Evolutionary conservation across 192 early-diverging fungal genomes (phyloP).

Genomic region (Globomyces pollinis-pini): DNA sequence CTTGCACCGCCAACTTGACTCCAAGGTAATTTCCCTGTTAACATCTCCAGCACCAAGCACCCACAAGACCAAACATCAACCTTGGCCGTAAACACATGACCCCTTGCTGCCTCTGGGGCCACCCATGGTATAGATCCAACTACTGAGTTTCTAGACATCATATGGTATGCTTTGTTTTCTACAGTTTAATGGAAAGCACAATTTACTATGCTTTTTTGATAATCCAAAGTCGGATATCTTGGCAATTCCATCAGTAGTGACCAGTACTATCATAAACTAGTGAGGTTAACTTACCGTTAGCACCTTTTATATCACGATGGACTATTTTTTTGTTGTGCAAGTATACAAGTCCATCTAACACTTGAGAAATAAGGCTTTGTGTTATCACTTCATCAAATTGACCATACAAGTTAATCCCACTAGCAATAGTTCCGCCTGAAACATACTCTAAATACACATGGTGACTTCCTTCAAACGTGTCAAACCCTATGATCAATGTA

Average conservation of each 20-base stretch:
- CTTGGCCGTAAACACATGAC: constrained; percentile 79
- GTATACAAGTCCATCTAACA: constrained; percentile 77
- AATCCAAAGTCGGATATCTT: constrained; percentile 97
- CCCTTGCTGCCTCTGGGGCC: constrained; percentile 87
- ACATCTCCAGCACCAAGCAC: constrained; percentile 89
- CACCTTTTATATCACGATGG: constrained; percentile 88
- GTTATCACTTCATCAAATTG: constrained; percentile 74
- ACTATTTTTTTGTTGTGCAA: constrained; percentile 80
- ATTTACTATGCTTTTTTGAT: constrained; percentile 59
- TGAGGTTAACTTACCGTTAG: constrained; percentile 65
- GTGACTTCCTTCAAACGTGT: neutral
- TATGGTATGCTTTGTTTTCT: constrained; percentile 25
- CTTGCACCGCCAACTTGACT: constrained; percentile 37
- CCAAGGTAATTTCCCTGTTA: constrained; percentile 81
- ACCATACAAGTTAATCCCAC: constrained; percentile 70
- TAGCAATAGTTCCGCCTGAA: constrained; percentile 83
- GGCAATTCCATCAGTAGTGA: constrained; percentile 58
- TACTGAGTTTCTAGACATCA: constrained; percentile 54
- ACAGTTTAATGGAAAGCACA: constrained; percentile 34
- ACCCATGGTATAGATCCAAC: constrained; percentile 87
- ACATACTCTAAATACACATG: constrained; percentile 85
- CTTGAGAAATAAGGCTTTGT: constrained; percentile 71
- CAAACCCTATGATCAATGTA: neutral
- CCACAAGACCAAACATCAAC: constrained; percentile 87
- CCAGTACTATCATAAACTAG: too few relatives aligned